Base-by-base conservation (phyloP, 1,284 basidiomycete genomes). In the Cutaneotrichosporon curvatum region DNA sequence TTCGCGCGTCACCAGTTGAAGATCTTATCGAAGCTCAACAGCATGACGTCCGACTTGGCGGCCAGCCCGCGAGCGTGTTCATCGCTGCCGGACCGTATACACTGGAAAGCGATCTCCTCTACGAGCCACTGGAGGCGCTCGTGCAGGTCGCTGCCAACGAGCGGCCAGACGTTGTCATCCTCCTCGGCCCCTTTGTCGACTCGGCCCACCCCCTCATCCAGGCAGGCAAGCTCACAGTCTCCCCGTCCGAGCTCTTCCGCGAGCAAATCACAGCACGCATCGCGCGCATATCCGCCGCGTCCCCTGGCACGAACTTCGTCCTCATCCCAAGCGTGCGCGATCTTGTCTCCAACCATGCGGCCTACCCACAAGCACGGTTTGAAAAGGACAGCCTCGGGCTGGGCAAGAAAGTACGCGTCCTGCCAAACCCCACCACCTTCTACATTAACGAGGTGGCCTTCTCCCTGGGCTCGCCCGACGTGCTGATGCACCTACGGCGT, bases 111-210 rank as follows among this genome's bases (percentile, higher is more conserved):
- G 81, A 94, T 66, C 74, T 92, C n/a, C 71, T 76, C 18, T 95
- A 80, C 70, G 80, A 77, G 53, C 82, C 85, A 1, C 82, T 87
- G 70, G 73, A 75, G 9, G 73, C 74, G 2, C 67, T 94, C 9
- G 52, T 88, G 3, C 71, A 80, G 4, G 76, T 75, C 14, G 72
- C 83, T 14, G 76, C 77, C 53, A 63, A 72, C 10, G 76, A 77
- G 22, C 81, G 82, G 54, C 91, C 92, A 1, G 78, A 83, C 37
- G 84, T 86, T 0, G 62, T 94, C 1, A 70, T 97, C 10, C 73
- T 97, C 90, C 72, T 87, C 12, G 94, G 94, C 0, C 94, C 94
- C 1, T 97, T 97, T 62, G 71, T 97, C 31, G 87, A 94, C 56
- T 69, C 78, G 0, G 65, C 76, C 12, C 90, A 97, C 68, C 79